phyloP scores from a whole-genome alignment of 2,329 filamentous ascomycete genomes.

The Conoideocrella luteorostrata region DNA sequence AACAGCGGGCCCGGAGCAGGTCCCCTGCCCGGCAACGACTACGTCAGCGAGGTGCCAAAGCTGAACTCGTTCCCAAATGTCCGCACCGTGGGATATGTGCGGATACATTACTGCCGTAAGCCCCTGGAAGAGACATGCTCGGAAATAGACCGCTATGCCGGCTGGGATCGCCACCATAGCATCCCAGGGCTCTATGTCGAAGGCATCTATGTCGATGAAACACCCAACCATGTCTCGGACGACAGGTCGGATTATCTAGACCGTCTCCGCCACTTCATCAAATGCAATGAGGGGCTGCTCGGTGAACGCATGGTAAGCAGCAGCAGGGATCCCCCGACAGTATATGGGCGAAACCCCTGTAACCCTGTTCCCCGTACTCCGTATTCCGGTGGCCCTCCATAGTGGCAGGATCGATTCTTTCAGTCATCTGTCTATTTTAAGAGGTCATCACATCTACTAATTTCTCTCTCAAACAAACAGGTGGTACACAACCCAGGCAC shows the following conservation, averaged over 20 bases:
- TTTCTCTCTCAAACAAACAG: background rate
- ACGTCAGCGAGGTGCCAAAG: background rate
- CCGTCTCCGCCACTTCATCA: background rate
- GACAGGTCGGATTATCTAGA: background rate
- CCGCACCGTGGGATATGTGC: background rate
- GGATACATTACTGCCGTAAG: background rate
- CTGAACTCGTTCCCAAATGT: background rate
- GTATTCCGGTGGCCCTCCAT: too few relatives aligned
- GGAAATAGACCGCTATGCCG: background rate
- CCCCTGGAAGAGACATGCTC: background rate
- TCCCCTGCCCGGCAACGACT: background rate
- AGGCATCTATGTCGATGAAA: constrained; percentile 1
- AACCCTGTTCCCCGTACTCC: too few relatives aligned
- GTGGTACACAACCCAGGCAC: background rate
- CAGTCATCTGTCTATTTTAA: background rate
- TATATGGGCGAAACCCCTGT: too few relatives aligned
- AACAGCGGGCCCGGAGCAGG: background rate
- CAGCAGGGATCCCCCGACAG: too few relatives aligned
- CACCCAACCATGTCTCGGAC: background rate
- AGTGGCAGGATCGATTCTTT: too few relatives aligned
- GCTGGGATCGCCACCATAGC: background rate
- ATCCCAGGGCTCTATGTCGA: background rate
- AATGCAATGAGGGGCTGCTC: background rate
- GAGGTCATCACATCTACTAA: background rate
- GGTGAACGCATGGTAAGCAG: background rate